Evolutionary conservation across 2,329 filamentous ascomycete genomes (phyloP).

Genomic region (Cytospora schulzeri): DNA sequence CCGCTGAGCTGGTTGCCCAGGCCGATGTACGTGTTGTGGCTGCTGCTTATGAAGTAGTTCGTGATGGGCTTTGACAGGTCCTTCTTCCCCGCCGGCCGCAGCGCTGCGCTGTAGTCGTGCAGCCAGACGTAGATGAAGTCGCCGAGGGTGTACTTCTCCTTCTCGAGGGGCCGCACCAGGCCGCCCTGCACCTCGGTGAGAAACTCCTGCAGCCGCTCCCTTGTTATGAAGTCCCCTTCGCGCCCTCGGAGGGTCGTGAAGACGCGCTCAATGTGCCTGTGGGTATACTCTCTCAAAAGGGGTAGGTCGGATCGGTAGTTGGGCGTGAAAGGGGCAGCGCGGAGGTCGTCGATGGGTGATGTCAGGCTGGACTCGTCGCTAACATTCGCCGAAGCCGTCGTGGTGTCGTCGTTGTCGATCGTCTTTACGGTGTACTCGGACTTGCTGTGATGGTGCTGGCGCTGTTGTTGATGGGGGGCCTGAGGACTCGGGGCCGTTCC

Average conservation of each 20-base stretch:
- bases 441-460: slow-evolving; percentile 16
- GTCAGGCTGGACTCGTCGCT: slow-evolving; percentile 5
- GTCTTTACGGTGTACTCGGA: slow-evolving; percentile 15
- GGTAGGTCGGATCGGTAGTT: slow-evolving; percentile 34
- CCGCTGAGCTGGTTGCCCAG: slow-evolving; percentile 84
- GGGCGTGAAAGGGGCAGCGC: slow-evolving; percentile 15
- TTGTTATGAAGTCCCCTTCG: slow-evolving; percentile 31
- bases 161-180: slow-evolving; percentile 36
- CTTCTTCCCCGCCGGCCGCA: slow-evolving; percentile 47
- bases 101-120: slow-evolving; percentile 46
- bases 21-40: slow-evolving; percentile 88
- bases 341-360: slow-evolving; percentile 13
- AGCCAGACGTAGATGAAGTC: slow-evolving; percentile 56
- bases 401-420: slow-evolving; percentile 9
- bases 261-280: slow-evolving; percentile 49
- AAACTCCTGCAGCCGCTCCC: slow-evolving; percentile 50
- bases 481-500: slow-evolving; percentile 21
- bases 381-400: slow-evolving; percentile 1
- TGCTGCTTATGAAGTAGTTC: slow-evolving; percentile 93
- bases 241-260: slow-evolving; percentile 49
- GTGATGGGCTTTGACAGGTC: slow-evolving; percentile 72
- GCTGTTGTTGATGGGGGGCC: slow-evolving; percentile 8
- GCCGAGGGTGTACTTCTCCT: slow-evolving; percentile 47
- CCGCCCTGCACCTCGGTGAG: slow-evolving; percentile 54
- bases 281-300: slow-evolving; percentile 52